These are phyloP conservation scores for Hansenula lynferdii DNA, from an alignment of 1,139 yeast genomes.

Conservation along the genomic window DNA sequence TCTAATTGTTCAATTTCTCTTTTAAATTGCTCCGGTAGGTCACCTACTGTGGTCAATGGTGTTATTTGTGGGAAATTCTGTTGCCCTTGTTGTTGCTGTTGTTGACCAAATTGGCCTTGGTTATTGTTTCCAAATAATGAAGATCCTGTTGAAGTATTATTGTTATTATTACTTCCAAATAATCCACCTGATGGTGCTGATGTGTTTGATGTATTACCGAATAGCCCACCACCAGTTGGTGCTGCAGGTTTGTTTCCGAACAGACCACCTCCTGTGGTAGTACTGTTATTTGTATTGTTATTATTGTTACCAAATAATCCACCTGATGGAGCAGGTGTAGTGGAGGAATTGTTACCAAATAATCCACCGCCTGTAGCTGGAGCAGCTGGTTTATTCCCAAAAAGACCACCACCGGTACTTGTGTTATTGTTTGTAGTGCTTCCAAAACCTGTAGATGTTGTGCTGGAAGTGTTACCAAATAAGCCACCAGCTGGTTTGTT, in stretches of 20 bases:
- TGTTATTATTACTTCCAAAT: slow-evolving; percentile 17
- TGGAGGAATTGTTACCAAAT: neutral
- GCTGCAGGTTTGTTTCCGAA: slow-evolving; percentile 33
- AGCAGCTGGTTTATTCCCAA: neutral
- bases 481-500: neutral
- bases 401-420: slow-evolving; percentile 5
- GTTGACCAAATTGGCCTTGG: slow-evolving; percentile 20
- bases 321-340: slow-evolving; percentile 8
- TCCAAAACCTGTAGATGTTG: too few relatives aligned
- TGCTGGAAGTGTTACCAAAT: neutral
- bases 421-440: slow-evolving; percentile 5
- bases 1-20: slow-evolving; percentile 80
- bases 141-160: slow-evolving; percentile 21
- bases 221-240: slow-evolving; percentile 10
- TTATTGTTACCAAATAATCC: slow-evolving; percentile 20
- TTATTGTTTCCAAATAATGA: slow-evolving; percentile 31
- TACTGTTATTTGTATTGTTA: slow-evolving; percentile 3
- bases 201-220: slow-evolving; percentile 1
- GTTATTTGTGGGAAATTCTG: slow-evolving; percentile 51
- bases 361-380: slow-evolving; percentile 4
- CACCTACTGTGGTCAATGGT: slow-evolving; percentile 84
- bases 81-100: too few relatives aligned
- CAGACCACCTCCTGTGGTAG: slow-evolving; percentile 25
- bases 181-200: slow-evolving; percentile 7
- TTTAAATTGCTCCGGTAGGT: slow-evolving; percentile 70